Base-by-base conservation (phyloP, 306 rosid genomes). In the Comarum palustre region DNA sequence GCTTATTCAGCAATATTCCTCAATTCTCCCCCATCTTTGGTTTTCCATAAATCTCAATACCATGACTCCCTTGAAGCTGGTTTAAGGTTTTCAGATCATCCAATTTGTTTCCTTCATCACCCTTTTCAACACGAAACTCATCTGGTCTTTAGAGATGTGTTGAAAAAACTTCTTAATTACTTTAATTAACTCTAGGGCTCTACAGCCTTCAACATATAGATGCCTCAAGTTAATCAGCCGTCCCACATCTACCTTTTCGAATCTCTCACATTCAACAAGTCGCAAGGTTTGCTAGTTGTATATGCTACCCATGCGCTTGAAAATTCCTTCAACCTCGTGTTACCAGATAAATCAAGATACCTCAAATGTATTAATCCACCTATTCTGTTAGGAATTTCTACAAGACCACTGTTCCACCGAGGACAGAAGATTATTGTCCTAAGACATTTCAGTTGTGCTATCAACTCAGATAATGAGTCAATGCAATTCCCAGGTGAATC, bases 31-130 rank as follows among this genome's bases (percentile, higher is more conserved):
- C 15, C 36, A 32, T 32, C 36, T 32, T 32, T 4, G 36, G 41
- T 4, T 36, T 5, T 5, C 5, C 41, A 5, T 0, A 0, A 0
- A 0, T 31, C 4, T 34, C 0, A 0, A 17, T 1, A 1, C 0
- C 0, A 11, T 58, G 66, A 24, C 4, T 0, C 12, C 68, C 67
- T 24, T 27, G 20, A 16, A 42, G 75, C 20, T 17, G 41, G 36
- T 32, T 32, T 12, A 58, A 58, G 41, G 25, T 17, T 19, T 39
- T 25, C 55, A 42, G 61, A 32, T 50, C 20, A 50, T 32, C 46
- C 1, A 50, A 41, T 32, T 48, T 32, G n/a, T 9, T 19, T 51
- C 19, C 38, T 45, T 8, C 73, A 11, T n/a, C n/a, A n/a, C n/a
- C n/a, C n/a, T n/a, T n/a, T n/a, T n/a, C n/a, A n/a, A n/a, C n/a